Evolutionary conservation across 352 stramenopile species (phyloP), one percentile per base, ranked within the genome.

Genomic region (Hyaloperonospora arabidopsidis): DNA sequence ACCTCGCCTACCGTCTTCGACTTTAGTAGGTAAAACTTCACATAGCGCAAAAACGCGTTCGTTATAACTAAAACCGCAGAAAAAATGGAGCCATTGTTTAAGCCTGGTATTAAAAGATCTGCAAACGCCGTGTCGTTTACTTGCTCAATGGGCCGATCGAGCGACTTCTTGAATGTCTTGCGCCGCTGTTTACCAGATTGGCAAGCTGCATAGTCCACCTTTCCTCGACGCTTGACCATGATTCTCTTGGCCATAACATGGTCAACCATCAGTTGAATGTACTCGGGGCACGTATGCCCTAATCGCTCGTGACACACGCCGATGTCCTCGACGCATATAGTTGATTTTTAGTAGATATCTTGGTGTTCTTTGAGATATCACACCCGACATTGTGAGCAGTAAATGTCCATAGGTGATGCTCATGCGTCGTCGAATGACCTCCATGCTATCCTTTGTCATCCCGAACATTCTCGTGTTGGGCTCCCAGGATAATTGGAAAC

Each of bases 131-230:
- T 51, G 23, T 57, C 41, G 19, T 61, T 57, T 6, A 52, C 18
- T 13, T 34, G 22, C 15, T 22, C 15, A 25, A 61, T 53, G 1
- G 48, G 18, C 1, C 58, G 18, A 13, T 60, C n/a, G n/a, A 65
- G 25, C 1, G 10, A 49, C 39, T 56, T 57, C 5, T 11, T 34
- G 6, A 46, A 60, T 21, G 50, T 52, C 14, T 59, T 65, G 11
- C 34, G 25, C 14, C 22, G 11, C 23, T 65, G 50, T 36, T 65
- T 65, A 1, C n/a, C 57, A 23, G 59, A 45, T 19, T 59, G 57
- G 23, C 45, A 65, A n/a, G 49, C 50, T n/a, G 38, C 23, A 39
- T 50, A 65, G 12, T 59, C 50, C 11, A 51, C 29, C 22, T 56
- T 48, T 0, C 40, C 39, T 19, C 50, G 25, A 10, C 44, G 43